phyloP scores from a whole-genome alignment of 768 basidiomycete species.

The Hemileccinum impolitum region DNA sequence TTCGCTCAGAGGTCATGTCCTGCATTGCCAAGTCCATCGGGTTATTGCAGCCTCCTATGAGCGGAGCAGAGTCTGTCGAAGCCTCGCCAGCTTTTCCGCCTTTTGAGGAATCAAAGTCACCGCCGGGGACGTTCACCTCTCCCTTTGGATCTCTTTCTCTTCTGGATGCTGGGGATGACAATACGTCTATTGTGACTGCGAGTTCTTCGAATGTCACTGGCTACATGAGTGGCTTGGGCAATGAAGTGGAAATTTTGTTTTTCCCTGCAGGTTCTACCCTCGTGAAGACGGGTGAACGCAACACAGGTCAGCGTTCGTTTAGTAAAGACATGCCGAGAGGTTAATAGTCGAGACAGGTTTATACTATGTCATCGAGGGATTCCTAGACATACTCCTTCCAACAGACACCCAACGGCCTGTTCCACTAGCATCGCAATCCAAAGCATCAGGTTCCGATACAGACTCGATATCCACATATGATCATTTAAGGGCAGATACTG shows the following conservation, averaged over 20 bases:
- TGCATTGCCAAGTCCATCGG: constrained; percentile 98
- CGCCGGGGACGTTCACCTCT: constrained; percentile 45
- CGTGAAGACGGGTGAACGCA: constrained; percentile 85
- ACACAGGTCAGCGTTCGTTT: constrained; percentile 59
- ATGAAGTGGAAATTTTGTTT: constrained; percentile 94
- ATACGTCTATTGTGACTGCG: constrained; percentile 59
- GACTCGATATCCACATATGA: constrained; percentile 38
- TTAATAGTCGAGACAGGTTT: constrained; percentile 45
- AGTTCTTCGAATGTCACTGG: constrained; percentile 48
- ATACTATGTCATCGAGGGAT: constrained; percentile 95
- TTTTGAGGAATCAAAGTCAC: constrained; percentile 36
- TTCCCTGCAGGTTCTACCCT: constrained; percentile 84
- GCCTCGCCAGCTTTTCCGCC: constrained; percentile 63
- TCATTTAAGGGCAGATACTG: constrained; percentile 23
- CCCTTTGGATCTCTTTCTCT: constrained; percentile 75
- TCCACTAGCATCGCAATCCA: constrained; percentile 14
- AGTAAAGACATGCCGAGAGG: neutral
- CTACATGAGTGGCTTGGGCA: constrained; percentile 83
- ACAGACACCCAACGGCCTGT: constrained; percentile 11
- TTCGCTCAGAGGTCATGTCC: constrained; percentile 96
- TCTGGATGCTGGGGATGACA: constrained; percentile 67
- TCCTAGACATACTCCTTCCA: constrained; percentile 87
- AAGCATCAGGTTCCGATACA: constrained; percentile 27
- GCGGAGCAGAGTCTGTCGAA: constrained; percentile 61
- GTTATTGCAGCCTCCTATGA: constrained; percentile 80